Evolutionary conservation across 352 stramenopile species (phyloP).

Genomic region (Phytophthora megakarya): DNA sequence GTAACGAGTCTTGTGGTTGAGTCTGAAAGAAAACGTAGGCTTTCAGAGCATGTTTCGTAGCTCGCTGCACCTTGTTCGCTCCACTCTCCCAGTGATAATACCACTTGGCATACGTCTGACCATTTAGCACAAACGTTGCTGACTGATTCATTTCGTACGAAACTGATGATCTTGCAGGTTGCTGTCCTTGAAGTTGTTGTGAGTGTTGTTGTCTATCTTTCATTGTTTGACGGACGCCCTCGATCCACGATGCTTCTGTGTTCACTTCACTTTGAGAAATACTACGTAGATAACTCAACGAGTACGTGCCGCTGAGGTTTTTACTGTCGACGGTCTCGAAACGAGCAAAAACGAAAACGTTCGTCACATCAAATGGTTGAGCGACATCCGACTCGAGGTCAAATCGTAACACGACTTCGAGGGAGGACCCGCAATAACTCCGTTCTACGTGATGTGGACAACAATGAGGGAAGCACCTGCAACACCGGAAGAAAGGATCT

Average conservation of each 20-base stretch:
- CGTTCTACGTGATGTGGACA: slow-evolving; percentile 64
- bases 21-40: slow-evolving; percentile 54
- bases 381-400: slow-evolving; percentile 9
- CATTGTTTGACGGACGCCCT: slow-evolving; percentile 35
- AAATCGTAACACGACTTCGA: slow-evolving; percentile 45
- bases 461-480: slow-evolving; percentile 73
- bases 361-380: slow-evolving; percentile 32
- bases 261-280: slow-evolving; percentile 60
- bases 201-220: slow-evolving; percentile 21
- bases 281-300: slow-evolving; percentile 27
- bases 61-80: slow-evolving; percentile 60
- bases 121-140: slow-evolving; percentile 45
- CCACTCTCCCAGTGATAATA: slow-evolving; percentile 73
- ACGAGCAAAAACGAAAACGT: slow-evolving; percentile 37
- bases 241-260: slow-evolving; percentile 66
- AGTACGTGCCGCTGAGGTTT: slow-evolving; percentile 3
- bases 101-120: slow-evolving; percentile 56
- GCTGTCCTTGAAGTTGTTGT: slow-evolving; percentile 29
- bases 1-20: neutral
- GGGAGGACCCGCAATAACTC: slow-evolving; percentile 66
- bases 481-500: neutral
- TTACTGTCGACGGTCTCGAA: slow-evolving; percentile 43
- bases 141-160: neutral
- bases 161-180: slow-evolving; percentile 4
- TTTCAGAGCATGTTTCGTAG: slow-evolving; percentile 60